Conservation (phyloP, 192 early-diverging fungal species). For the Entrophospora sp. region DNA sequence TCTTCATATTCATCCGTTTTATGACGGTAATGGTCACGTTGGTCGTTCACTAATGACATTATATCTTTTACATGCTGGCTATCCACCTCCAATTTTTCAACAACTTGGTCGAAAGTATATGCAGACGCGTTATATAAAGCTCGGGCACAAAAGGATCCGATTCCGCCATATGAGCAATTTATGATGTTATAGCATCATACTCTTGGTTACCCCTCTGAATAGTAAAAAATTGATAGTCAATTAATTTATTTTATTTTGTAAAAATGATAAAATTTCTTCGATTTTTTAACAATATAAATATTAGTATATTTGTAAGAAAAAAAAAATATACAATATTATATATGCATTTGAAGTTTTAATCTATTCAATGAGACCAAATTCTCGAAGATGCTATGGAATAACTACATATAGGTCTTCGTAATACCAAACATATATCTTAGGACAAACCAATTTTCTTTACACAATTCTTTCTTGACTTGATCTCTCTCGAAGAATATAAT, state of each 20-base stretch:
- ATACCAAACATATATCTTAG: background rate
- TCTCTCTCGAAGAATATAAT: background rate
- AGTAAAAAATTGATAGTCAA: no score
- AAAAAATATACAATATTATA: no score
- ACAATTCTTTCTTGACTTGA: background rate
- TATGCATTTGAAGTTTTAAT: background rate
- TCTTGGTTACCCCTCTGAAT: background rate
- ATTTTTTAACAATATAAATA: no score
- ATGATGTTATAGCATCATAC: constrained; percentile 2
- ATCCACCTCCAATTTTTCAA: constrained; percentile 10
- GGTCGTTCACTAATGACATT: background rate
- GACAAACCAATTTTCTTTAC: background rate
- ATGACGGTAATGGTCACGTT: constrained; percentile 10
- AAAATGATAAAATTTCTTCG: no score
- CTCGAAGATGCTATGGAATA: background rate
- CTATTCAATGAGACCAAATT: constrained; percentile 1
- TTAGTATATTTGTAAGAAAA: no score
- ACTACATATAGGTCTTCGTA: background rate
- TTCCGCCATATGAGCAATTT: constrained; percentile 1
- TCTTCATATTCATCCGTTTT: constrained; percentile 12
- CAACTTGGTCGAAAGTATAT: constrained; percentile 2
- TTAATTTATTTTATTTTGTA: no score
- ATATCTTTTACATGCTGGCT: background rate
- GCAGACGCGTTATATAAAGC: background rate
- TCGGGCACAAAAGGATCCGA: background rate